Percentiles rank a stretch among this genome's conserved stretches.
phyloP scores from a whole-genome alignment of 1,284 basidiomycete species.

The Boletus mariae region DNA sequence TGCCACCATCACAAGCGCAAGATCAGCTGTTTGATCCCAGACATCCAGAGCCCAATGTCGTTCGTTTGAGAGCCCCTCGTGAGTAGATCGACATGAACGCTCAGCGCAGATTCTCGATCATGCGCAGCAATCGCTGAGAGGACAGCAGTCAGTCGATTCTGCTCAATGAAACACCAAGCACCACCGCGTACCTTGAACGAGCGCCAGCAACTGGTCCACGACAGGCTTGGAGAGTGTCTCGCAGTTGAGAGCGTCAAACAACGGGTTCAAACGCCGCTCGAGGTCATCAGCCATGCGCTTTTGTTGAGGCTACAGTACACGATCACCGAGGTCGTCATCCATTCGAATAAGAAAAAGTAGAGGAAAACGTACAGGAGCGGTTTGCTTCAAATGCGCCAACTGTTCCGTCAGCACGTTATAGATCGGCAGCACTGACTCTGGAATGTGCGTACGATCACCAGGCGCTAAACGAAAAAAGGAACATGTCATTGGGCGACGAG shows the following conservation, averaged over 20 bases:
- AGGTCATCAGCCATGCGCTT: constrained; percentile 86
- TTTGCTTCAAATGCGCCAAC: constrained; percentile 64
- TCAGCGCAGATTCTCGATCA: constrained; percentile 68
- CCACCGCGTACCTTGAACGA: constrained; percentile 55
- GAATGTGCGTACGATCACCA: constrained; percentile 90
- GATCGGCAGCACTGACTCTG: constrained; percentile 65
- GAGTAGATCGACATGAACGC: constrained; percentile 77
- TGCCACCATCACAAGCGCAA: constrained; percentile 44
- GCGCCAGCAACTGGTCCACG: constrained; percentile 63
- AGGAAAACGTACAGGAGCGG: constrained; percentile 57
- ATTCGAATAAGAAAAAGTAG: neutral
- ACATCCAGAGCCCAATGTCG: constrained; percentile 85
- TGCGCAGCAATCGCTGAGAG: constrained; percentile 66
- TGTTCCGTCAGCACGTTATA: constrained; percentile 65
- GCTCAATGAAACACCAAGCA: neutral
- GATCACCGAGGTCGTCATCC: constrained; percentile 1
- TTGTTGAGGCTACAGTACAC: constrained; percentile 65
- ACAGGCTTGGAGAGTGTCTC: constrained; percentile 76
- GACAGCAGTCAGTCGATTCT: constrained; percentile 42
- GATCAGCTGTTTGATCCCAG: constrained; percentile 81
- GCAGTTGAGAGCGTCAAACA: constrained; percentile 92
- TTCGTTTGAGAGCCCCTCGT: constrained; percentile 73
- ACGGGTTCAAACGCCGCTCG: constrained; percentile 79
- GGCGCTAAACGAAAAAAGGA: constrained; percentile 49
- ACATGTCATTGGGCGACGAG: neutral